phyloP scores from a whole-genome alignment of 768 basidiomycete genomes.

The Lactarius tabidus region DNA sequence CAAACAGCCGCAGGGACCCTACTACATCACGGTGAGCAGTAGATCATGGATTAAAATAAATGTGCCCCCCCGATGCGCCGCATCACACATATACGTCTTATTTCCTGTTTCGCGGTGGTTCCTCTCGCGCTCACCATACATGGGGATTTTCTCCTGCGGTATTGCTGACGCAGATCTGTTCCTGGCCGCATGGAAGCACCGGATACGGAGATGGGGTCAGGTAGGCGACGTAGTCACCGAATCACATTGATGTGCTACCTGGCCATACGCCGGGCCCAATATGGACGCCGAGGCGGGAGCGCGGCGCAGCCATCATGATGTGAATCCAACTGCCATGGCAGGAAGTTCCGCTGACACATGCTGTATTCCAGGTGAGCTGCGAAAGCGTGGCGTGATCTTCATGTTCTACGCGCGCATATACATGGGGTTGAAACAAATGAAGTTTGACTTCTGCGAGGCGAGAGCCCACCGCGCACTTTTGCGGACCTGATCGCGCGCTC shows the following conservation, averaged over 20 bases:
- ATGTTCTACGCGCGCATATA: not conserved
- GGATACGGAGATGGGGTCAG: conserved; percentile 24
- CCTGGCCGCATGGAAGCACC: conserved; percentile 23
- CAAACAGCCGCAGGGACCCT: not conserved
- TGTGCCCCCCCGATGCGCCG: not conserved
- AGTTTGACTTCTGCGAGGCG: not conserved
- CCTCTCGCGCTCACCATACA: not conserved
- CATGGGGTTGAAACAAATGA: not conserved
- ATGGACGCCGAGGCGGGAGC: conserved; percentile 13
- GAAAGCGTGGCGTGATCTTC: not conserved
- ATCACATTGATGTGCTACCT: conserved; percentile 16
- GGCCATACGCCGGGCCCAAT: conserved; percentile 20
- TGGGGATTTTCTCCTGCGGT: conserved; percentile 24
- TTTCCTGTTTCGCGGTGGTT: not conserved
- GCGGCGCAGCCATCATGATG: not conserved
- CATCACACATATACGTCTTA: not conserved
- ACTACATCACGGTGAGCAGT: not conserved
- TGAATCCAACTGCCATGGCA: not conserved
- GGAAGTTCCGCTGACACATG: not conserved
- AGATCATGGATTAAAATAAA: not conserved
- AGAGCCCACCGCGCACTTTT: not conserved
- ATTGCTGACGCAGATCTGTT: conserved; percentile 24
- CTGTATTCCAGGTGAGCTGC: not conserved
- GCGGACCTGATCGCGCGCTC: conserved; percentile 19
- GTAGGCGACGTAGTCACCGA: conserved; percentile 17